A percentile compares a stretch with the other conserved stretches of the same genome.
Evolutionary conservation across 2,329 filamentous ascomycete genomes (phyloP).

Genomic region (Biscogniauxia marginata): DNA sequence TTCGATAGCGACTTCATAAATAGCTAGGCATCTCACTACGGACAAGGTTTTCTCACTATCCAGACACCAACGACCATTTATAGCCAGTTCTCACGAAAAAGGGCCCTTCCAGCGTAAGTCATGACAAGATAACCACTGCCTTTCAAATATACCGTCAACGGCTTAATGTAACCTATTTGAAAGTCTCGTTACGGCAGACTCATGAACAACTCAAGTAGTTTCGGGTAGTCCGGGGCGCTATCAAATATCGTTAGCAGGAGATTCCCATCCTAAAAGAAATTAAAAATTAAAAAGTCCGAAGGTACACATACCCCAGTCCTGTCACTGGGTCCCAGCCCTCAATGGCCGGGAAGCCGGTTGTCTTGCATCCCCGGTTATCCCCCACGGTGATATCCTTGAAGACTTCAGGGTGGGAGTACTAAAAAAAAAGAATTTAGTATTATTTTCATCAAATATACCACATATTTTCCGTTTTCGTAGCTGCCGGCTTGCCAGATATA

Average conservation of each 20-base stretch:
- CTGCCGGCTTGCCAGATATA: too few species aligned
- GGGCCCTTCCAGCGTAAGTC: too few species aligned
- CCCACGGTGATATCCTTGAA: conserved; percentile 40
- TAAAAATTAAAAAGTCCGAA: neutral
- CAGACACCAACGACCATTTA: neutral
- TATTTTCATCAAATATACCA: neutral
- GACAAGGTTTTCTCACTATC: too few species aligned
- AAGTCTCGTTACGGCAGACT: conserved; percentile 29
- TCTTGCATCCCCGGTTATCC: conserved; percentile 36
- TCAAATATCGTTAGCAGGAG: conserved; percentile 9
- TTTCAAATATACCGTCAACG: neutral
- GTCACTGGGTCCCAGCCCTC: conserved; percentile 42
- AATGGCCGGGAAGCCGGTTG: conserved; percentile 41
- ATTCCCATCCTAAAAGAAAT: neutral
- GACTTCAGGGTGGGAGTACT: conserved; percentile 42
- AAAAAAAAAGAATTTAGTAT: neutral
- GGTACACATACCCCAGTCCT: conserved; percentile 31
- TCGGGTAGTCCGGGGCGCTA: conserved; percentile 35
- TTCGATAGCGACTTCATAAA: neutral
- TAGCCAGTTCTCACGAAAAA: neutral
- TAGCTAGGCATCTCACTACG: neutral
- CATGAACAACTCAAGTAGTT: conserved; percentile 34
- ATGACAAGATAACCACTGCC: neutral
- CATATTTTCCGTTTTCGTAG: neutral
- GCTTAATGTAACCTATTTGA: too few species aligned